Conservation (phyloP, 108 stramenopile species). For the Fistulifera solaris region DNA sequence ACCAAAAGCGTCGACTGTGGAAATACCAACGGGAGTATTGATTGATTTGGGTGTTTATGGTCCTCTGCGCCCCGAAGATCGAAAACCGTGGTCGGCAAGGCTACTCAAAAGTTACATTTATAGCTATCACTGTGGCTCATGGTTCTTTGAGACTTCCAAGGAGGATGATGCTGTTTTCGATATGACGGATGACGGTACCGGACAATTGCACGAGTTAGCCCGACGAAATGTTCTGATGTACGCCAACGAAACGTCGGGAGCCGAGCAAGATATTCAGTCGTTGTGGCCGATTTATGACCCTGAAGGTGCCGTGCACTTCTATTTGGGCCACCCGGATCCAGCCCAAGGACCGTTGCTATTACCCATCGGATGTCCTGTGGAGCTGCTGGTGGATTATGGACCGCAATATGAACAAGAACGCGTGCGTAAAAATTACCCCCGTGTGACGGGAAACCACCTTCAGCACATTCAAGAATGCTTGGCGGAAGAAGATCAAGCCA, state of each 20-base stretch:
- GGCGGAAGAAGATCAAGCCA: too few relatives aligned
- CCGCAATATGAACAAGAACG: not conserved
- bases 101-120: constrained; percentile 47
- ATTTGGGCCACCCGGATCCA: too few relatives aligned
- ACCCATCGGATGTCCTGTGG: not conserved
- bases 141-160: constrained; percentile 4
- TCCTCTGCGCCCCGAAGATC: constrained; percentile 21
- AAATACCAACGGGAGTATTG: constrained; percentile 25
- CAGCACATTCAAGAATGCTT: too few relatives aligned
- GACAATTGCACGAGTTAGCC: constrained; percentile 33
- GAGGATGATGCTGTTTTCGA: constrained; percentile 24
- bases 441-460: not conserved
- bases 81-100: constrained; percentile 19
- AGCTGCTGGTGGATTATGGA: not conserved
- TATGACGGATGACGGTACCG: constrained; percentile 51
- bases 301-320: too few relatives aligned
- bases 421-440: not conserved
- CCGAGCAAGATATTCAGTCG: constrained; percentile 9
- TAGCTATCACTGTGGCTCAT: constrained; percentile 9
- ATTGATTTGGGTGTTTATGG: constrained; percentile 56
- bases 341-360: too few relatives aligned
- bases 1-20: too few relatives aligned
- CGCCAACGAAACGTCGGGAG: constrained; percentile 41
- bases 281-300: too few relatives aligned
- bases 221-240: constrained; percentile 34